Base-by-base conservation (phyloP, 176 grass and related monocot species). In the Aegilops longissima region DNA sequence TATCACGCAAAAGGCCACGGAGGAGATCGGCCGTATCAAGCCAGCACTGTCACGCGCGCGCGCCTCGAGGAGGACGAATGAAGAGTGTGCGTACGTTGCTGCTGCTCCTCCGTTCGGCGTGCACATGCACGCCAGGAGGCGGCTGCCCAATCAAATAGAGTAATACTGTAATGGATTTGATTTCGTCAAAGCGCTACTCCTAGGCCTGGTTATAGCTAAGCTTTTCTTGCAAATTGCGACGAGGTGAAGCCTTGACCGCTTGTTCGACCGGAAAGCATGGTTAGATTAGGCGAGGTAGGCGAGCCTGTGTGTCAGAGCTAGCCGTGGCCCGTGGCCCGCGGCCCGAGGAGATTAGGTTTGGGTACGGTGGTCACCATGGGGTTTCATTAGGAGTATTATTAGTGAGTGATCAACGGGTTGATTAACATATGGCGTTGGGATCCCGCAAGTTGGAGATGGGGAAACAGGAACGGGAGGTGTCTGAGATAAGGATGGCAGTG, bases 391-490 rank as follows among this genome's bases (percentile, higher is more conserved):
- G 21, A 20, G 36, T 70, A 16, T n/a, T 10, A 6, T 5, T 66
- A 29, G 6, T 7, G 47, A 20, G 4, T 81, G 21, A 81, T 68
- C 18, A 23, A 49, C 16, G 8, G 80, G 70, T 51, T 84, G 75
- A 54, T 29, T 84, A 81, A 7, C 5, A 59, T 59, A 80, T 78
- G 61, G 76, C 52, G 66, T 81, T 31, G 73, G 90, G 84, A 83
- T 91, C 80, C 70, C 79, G 16, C 84, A 35, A 90, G 94, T 92
- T 94, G 90, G 92, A 87, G 77, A 92, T 76, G 84, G 92, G 94
- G 95, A 88, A 97, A 91, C 95, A 97, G 73, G 92, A 85, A 6
- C 17, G 61, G 76, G 84, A 62, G 86, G 88, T 97, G 95, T 97
- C 90, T 85, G 86, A 82, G 88, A 90, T 89, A 88, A 90, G 80